phyloP scores from a whole-genome alignment of 1,139 yeast genomes.

The Debaryomycetaceae sp. region DNA sequence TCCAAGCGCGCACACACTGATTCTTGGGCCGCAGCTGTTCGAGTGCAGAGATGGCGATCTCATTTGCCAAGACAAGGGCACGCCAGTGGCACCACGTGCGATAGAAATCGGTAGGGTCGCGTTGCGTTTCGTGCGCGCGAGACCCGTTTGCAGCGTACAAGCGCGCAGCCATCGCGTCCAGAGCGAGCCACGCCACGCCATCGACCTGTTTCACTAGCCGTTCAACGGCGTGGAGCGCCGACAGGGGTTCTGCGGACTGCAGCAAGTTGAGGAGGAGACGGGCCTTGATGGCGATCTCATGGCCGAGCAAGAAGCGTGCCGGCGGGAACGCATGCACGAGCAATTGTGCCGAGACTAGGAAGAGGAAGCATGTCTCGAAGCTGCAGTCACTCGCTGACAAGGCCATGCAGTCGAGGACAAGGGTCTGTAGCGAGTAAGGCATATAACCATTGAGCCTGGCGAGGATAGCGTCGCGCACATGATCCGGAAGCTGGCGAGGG shows the following conservation, averaged over 20 bases:
- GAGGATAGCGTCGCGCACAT: conserved; percentile 11
- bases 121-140: conserved; percentile 4
- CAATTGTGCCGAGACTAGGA: conserved; percentile 20
- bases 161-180: conserved; percentile 17
- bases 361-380: conserved; percentile 29
- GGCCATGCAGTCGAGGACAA: conserved; percentile 19
- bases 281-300: conserved; percentile 17
- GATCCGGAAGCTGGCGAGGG: conserved; percentile 14
- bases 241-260: conserved; percentile 16
- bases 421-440: conserved; percentile 7
- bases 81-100: neutral
- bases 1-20: neutral
- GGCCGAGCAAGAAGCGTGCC: conserved; percentile 11
- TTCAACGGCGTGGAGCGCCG: conserved; percentile 15
- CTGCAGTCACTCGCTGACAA: conserved; percentile 21
- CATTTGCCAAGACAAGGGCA: neutral
- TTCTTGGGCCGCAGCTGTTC: neutral
- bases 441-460: conserved; percentile 14
- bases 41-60: neutral
- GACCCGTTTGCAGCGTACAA: conserved; percentile 16
- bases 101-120: neutral
- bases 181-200: conserved; percentile 22
- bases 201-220: conserved; percentile 22
- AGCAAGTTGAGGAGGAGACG: conserved; percentile 21
- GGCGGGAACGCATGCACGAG: conserved; percentile 14